Evolutionary conservation across 192 early-diverging fungal genomes (phyloP).

Genomic region (Coemansia umbellata): DNA sequence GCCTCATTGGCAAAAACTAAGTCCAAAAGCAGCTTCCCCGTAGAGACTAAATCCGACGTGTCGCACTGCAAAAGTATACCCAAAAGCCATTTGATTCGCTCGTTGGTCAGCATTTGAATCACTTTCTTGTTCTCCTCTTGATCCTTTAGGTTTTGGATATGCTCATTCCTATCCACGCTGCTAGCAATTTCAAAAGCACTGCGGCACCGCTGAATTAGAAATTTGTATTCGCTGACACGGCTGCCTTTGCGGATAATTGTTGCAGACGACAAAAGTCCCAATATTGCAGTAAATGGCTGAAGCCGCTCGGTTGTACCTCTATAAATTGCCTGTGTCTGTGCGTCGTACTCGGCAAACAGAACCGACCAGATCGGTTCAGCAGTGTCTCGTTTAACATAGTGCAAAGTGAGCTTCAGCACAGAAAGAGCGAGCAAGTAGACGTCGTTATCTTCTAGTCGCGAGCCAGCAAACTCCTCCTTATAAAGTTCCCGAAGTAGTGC

Average conservation of each 20-base stretch:
- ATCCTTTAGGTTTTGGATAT: neutral
- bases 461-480: conserved; percentile 16
- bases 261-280: conserved; percentile 20
- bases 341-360: conserved; percentile 26
- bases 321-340: conserved; percentile 3
- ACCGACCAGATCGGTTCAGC: conserved; percentile 35
- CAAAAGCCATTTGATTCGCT: conserved; percentile 28
- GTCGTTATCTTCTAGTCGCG: conserved; percentile 15
- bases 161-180: neutral
- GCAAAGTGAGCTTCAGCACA: conserved; percentile 36
- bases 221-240: conserved; percentile 32
- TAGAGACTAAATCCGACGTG: conserved; percentile 24
- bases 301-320: conserved; percentile 2
- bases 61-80: conserved; percentile 29
- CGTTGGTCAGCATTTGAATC: conserved; percentile 10
- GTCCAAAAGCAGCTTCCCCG: conserved; percentile 35
- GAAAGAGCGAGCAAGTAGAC: conserved; percentile 21
- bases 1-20: conserved; percentile 18
- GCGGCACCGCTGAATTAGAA: conserved; percentile 29
- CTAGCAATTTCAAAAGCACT: conserved; percentile 14
- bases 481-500: conserved; percentile 34
- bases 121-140: neutral
- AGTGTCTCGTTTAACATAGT: conserved; percentile 20
- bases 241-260: conserved; percentile 44
- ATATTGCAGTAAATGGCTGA: conserved; percentile 14